Evolutionary conservation across 306 rosid species (phyloP), one percentile per base, ranked within the genome.

Genomic region (Cicer judaicum): DNA sequence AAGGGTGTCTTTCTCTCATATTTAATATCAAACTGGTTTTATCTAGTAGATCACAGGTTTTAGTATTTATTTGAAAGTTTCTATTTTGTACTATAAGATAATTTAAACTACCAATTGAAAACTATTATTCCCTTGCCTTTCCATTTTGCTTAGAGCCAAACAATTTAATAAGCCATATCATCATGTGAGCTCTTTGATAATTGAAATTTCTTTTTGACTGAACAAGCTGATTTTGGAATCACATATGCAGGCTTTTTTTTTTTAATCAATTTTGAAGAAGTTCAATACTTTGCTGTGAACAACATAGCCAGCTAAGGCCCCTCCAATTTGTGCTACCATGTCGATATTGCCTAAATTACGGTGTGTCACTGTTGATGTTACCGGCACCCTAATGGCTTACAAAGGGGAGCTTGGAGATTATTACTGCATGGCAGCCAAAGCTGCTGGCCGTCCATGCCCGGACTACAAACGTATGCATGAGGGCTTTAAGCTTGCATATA

Each of bases 341-440:
- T 60, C 96, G 10, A 1, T 88, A 36, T 74, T 90, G 78, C 68
- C 90, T 2, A 90, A 55, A 66, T 80, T 94, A 72, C 95, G 96
- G 7, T 94, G 96, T 80, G 84, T 94, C 75, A 92, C 99, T 5
- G 57, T 94, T 49, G 99, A 94, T 80, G 99, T 92, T 75, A 92
- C 99, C 0, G 99, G 97, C 63, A 94, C 99, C 52, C 82, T 94
- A 69, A 72, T 91, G 62, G 99, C 99, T 64, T 94, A 94, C 95
- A 94, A 92, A 85, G 99, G 97, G 69, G 88, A 94, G 70, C 95
- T 94, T 56, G 93, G 99, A 69, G 99, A 94, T 85, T 94, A 92
- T 76, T 94, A 92, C 75, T 94, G 99, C 88, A 91, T 92, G 97
- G 95, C 99, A 53, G 99, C 95, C 80, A 94, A 91, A 86, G 80